These are phyloP conservation scores for Fusarium brachygibbosum DNA, from an alignment of 2,329 filamentous ascomycete species.

Conservation along the genomic window DNA sequence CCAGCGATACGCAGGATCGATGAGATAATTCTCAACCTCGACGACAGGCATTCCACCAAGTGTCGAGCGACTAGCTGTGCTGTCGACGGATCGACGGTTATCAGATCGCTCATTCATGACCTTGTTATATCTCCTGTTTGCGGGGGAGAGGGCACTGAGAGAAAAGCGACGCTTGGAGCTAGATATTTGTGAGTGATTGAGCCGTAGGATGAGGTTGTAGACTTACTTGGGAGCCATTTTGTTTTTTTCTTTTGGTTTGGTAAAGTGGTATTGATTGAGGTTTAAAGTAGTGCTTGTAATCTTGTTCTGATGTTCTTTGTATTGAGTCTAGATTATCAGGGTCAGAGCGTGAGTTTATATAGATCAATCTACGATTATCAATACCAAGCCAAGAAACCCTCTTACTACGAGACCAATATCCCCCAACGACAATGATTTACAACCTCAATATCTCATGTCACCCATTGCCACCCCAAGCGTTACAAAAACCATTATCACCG, in stretches of 20 bases:
- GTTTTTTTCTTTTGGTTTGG: not conserved
- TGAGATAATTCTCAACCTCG: conserved; percentile 12
- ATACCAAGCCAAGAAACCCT: no score
- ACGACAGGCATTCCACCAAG: conserved; percentile 18
- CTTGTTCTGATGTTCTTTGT: no score
- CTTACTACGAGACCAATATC: no score
- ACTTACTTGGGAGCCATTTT: conserved; percentile 23
- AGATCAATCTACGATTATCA: not conserved
- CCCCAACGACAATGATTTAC: no score
- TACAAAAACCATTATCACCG: not conserved
- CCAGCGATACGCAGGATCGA: conserved; percentile 31
- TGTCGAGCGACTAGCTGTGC: conserved; percentile 5
- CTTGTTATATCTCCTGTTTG: conserved; percentile 19
- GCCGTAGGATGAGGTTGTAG: no score
- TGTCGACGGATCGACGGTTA: conserved; percentile 19
- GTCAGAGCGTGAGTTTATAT: not conserved
- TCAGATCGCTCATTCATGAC: conserved; percentile 15
- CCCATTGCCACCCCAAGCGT: not conserved
- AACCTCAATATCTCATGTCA: not conserved
- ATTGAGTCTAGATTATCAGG: fast-evolving
- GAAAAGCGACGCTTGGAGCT: conserved; percentile 29
- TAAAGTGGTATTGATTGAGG: no score
- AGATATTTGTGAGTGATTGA: not conserved
- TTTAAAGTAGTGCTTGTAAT: fast-evolving
- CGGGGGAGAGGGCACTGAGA: conserved; percentile 16